Percentiles rank a stretch among this genome's conserved stretches.
phyloP scores from a whole-genome alignment of 192 early-diverging fungal species.

The Coemansia sp. region DNA sequence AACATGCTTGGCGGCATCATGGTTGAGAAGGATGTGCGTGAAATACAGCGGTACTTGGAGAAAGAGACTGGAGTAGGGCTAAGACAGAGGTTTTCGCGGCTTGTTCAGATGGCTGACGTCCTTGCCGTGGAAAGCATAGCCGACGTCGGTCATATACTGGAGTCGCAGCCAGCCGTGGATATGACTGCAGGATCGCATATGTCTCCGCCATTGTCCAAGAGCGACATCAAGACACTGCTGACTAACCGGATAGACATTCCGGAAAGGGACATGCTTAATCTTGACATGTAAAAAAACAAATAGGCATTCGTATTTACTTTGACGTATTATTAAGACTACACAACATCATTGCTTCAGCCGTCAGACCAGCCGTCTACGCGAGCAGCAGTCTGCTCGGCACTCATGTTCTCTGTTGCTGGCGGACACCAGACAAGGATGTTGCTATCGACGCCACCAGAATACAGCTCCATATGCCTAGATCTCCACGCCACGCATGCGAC shows the following conservation, averaged over 20 bases:
- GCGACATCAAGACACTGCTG: conserved; percentile 31
- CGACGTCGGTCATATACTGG: conserved; percentile 15
- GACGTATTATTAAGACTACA: background rate
- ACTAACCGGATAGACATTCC: conserved; percentile 45
- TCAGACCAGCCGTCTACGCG: conserved; percentile 43
- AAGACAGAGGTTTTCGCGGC: conserved; percentile 77
- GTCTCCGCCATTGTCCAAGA: conserved; percentile 6
- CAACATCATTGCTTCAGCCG: background rate
- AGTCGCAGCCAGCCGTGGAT: conserved; percentile 16
- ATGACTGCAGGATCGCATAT: background rate
- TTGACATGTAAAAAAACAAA: background rate
- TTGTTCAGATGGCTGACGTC: conserved; percentile 83
- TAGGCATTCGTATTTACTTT: background rate
- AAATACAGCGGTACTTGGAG: conserved; percentile 69
- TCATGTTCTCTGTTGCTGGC: conserved; percentile 32
- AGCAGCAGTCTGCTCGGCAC: conserved; percentile 19
- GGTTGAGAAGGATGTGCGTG: conserved; percentile 91
- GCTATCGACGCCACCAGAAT: conserved; percentile 62
- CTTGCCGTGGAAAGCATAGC: conserved; percentile 76
- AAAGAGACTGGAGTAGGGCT: conserved; percentile 61
- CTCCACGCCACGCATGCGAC: conserved; percentile 64
- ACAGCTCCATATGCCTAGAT: conserved; percentile 60
- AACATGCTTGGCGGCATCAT: conserved; percentile 90
- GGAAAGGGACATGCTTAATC: conserved; percentile 7
- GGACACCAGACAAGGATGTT: conserved; percentile 63